Conservation (phyloP, 768 basidiomycete genomes). For the Leccinum barrowsii region DNA sequence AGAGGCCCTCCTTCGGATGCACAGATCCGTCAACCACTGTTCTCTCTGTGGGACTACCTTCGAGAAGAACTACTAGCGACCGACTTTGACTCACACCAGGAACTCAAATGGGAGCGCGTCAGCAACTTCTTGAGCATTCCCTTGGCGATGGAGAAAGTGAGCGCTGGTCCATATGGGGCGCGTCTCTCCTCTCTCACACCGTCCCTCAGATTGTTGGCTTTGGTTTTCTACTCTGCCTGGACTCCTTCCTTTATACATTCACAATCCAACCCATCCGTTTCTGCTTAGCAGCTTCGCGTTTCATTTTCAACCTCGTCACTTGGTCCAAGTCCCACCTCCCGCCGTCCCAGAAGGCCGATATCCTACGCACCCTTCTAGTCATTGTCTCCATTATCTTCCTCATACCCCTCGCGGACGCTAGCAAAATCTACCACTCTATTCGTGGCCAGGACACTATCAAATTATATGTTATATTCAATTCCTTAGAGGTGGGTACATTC, state of each 20-base stretch:
- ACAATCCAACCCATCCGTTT: slow-evolving; percentile 95
- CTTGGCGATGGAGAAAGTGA: slow-evolving; percentile 89
- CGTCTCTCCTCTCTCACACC: slow-evolving; percentile 3
- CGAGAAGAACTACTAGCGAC: slow-evolving; percentile 84
- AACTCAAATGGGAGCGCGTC: slow-evolving; percentile 93
- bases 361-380: slow-evolving; percentile 78
- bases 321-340: slow-evolving; percentile 58
- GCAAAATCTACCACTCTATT: slow-evolving; percentile 97
- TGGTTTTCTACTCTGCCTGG: slow-evolving; percentile 90
- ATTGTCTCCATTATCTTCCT: slow-evolving; percentile 70
- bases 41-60: slow-evolving; percentile 91
- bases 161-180: slow-evolving; percentile 4
- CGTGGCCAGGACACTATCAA: slow-evolving; percentile 99
- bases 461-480: slow-evolving; percentile 98
- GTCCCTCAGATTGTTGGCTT: slow-evolving; percentile 75
- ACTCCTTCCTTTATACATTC: slow-evolving; percentile 97
- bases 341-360: slow-evolving; percentile 88
- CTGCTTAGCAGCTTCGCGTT: slow-evolving; percentile 56
- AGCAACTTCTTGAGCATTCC: slow-evolving; percentile 95
- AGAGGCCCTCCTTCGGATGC: slow-evolving; percentile 13
- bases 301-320: slow-evolving; percentile 48
- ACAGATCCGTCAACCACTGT: slow-evolving; percentile 42
- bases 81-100: slow-evolving; percentile 93
- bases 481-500: slow-evolving; percentile 75
- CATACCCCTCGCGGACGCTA: slow-evolving; percentile 84